Evolutionary conservation across 2,329 filamentous ascomycete genomes (phyloP).

Genomic region (Apiospora hydei): DNA sequence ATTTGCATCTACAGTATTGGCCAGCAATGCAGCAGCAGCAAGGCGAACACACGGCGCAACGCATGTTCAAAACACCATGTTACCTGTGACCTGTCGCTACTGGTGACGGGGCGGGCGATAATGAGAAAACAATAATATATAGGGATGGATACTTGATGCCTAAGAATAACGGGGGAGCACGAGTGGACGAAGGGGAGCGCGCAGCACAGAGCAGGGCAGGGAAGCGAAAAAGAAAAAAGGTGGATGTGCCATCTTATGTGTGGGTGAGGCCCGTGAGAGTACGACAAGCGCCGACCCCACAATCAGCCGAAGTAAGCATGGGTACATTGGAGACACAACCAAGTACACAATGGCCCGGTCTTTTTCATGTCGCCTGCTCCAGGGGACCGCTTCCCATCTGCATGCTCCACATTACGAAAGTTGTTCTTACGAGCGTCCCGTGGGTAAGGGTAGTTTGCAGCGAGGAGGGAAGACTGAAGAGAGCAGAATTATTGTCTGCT

Average conservation of each 20-base stretch:
- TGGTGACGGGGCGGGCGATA: not conserved
- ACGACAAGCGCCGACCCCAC: constrained; percentile 22
- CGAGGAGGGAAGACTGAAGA: constrained; percentile 21
- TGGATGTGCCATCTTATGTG: constrained; percentile 28
- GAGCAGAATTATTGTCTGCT: constrained; percentile 23
- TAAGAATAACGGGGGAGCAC: not conserved
- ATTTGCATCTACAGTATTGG: not conserved
- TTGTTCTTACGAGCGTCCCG: constrained; percentile 24
- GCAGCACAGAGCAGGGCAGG: not conserved
- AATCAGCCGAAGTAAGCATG: constrained; percentile 23
- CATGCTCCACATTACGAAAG: constrained; percentile 27
- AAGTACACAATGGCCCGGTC: constrained; percentile 20
- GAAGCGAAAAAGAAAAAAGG: constrained; percentile 11
- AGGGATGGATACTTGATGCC: constrained; percentile 13
- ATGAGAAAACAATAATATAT: constrained; percentile 1
- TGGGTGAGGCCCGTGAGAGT: constrained; percentile 21
- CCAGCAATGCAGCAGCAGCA: not conserved
- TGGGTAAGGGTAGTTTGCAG: constrained; percentile 23
- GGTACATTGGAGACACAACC: constrained; percentile 19
- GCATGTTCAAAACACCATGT: not conserved
- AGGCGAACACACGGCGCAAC: not conserved
- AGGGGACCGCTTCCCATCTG: constrained; percentile 25
- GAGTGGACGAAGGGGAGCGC: not conserved
- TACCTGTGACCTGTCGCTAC: not conserved
- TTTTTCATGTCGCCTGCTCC: constrained; percentile 21